Conservation (phyloP, 352 stramenopile species). For the Peronosclerospora sorghi region DNA sequence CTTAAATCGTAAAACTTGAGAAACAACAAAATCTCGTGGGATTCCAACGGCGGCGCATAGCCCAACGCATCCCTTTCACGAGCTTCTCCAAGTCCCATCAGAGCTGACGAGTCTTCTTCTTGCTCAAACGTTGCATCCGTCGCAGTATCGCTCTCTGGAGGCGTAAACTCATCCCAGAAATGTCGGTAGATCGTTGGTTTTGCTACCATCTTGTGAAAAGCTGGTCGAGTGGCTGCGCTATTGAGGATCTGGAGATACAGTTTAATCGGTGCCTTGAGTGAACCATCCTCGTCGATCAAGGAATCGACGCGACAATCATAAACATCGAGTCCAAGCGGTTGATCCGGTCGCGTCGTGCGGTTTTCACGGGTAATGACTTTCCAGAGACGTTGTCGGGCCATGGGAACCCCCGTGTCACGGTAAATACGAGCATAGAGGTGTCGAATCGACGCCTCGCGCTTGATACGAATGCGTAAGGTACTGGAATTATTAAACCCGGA, state of each 20-base stretch:
- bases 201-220: not conserved
- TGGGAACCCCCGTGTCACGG: slow-evolving; percentile 47
- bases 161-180: slow-evolving; percentile 51
- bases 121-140: slow-evolving; percentile 8
- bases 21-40: slow-evolving; percentile 64
- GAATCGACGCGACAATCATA: slow-evolving; percentile 38
- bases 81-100: slow-evolving; percentile 4
- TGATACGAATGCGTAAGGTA: slow-evolving; percentile 55
- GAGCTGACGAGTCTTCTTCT: slow-evolving; percentile 10
- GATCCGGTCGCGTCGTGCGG: slow-evolving; percentile 64
- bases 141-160: slow-evolving; percentile 16
- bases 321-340: slow-evolving; percentile 29
- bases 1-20: slow-evolving; percentile 77
- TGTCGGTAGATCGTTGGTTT: slow-evolving; percentile 30
- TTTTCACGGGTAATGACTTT: slow-evolving; percentile 82
- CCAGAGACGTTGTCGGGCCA: slow-evolving; percentile 62
- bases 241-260: slow-evolving; percentile 68
- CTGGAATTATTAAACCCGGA: slow-evolving; percentile 55
- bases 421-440: slow-evolving; percentile 61
- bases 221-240: too few relatives aligned
- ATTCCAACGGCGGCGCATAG: slow-evolving; percentile 11
- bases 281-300: slow-evolving; percentile 68
- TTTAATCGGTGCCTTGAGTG: slow-evolving; percentile 46
- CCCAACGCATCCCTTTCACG: slow-evolving; percentile 5
- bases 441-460: slow-evolving; percentile 39